Conservation (phyloP, 768 basidiomycete genomes). For the Termitomyces eurrhizus region DNA sequence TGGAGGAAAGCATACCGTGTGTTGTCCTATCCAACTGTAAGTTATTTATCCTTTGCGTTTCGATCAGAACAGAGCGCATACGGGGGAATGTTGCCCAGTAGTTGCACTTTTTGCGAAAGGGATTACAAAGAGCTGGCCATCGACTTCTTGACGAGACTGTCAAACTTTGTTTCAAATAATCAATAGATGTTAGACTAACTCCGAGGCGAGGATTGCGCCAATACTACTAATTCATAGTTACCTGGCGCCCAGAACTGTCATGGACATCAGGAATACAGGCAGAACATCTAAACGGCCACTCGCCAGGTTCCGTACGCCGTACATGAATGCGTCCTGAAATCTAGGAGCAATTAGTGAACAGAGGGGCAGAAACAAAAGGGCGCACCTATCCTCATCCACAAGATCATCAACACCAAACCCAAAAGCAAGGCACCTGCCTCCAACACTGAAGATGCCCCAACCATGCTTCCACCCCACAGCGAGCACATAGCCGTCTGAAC, state of each 20-base stretch:
- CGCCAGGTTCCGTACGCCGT: slow-evolving; percentile 72
- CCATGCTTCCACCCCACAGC: slow-evolving; percentile 90
- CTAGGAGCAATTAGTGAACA: slow-evolving; percentile 21
- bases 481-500: slow-evolving; percentile 91
- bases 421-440: slow-evolving; percentile 82
- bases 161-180: slow-evolving; percentile 1
- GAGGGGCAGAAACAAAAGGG: slow-evolving; percentile 4
- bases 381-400: slow-evolving; percentile 51
- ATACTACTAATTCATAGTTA: slow-evolving; percentile 82
- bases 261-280: background rate
- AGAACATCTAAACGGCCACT: slow-evolving; percentile 21
- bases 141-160: slow-evolving; percentile 35
- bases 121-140: slow-evolving; percentile 76
- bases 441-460: slow-evolving; percentile 89
- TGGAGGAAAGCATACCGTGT: slow-evolving; percentile 94
- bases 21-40: slow-evolving; percentile 62
- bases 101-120: slow-evolving; percentile 96
- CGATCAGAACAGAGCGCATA: slow-evolving; percentile 31
- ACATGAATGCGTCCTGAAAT: slow-evolving; percentile 85
- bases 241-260: slow-evolving; percentile 90
- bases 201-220: slow-evolving; percentile 52
- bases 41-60: background rate
- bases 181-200: slow-evolving; percentile 34
- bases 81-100: slow-evolving; percentile 87
- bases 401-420: slow-evolving; percentile 66